phyloP scores from a whole-genome alignment of 139 green algal species.

The Chlamydomonas eustigma region DNA sequence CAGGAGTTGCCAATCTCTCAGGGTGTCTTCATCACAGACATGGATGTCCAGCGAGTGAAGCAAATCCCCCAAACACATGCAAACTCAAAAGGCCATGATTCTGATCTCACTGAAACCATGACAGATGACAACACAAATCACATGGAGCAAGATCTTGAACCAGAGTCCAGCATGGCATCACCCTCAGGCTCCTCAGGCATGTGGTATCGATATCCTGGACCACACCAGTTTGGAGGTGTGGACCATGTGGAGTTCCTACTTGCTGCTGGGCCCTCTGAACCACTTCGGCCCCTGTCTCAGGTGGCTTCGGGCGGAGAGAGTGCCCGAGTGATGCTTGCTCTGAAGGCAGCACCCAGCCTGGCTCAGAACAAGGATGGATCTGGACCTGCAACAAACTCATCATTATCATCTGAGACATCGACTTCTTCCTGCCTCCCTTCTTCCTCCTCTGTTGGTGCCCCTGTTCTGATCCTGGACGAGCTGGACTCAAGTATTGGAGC shows the following conservation, averaged over 20 bases:
- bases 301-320: constrained; percentile 75
- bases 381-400: too few relatives aligned
- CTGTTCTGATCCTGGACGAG: constrained; percentile 78
- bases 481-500: constrained; percentile 69
- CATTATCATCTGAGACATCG: too few relatives aligned
- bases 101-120: too few relatives aligned
- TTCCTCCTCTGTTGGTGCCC: constrained; percentile 12
- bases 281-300: constrained; percentile 60
- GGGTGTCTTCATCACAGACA: background rate
- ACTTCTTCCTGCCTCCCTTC: too few relatives aligned
- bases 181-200: too few relatives aligned
- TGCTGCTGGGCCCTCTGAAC: constrained; percentile 66
- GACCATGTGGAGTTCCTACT: constrained; percentile 63
- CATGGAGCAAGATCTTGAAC: too few relatives aligned
- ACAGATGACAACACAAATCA: too few relatives aligned
- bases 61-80: too few relatives aligned
- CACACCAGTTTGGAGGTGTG: background rate
- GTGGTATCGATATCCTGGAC: background rate
- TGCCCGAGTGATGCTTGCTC: constrained; percentile 76
- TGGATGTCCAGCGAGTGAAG: too few relatives aligned
- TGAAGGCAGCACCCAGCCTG: constrained; percentile 66
- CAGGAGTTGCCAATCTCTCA: background rate
- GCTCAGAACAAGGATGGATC: too few relatives aligned
- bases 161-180: too few relatives aligned
- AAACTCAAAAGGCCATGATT: too few relatives aligned